phyloP scores from a whole-genome alignment of 495 filamentous ascomycete genomes.

The Neurospora sp. region DNA sequence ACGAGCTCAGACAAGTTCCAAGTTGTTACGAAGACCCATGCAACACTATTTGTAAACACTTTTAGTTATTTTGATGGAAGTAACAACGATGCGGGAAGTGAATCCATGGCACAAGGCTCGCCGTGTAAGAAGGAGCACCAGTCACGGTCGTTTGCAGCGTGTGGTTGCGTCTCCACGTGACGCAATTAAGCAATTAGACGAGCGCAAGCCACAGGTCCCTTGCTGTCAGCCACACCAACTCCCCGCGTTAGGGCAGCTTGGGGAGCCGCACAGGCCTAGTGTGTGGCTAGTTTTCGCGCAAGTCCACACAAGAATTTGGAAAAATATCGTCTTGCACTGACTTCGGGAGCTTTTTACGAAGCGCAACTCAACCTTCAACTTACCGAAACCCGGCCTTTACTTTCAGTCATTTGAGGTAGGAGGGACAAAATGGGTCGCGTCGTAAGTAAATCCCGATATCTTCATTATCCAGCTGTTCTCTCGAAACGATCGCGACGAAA shows the following conservation, averaged over 20 bases:
- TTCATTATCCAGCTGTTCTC: constrained; percentile 5
- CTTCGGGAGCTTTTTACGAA: constrained; percentile 18
- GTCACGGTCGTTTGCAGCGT: not conserved
- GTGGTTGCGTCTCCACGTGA: not conserved
- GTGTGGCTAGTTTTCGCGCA: constrained; percentile 15
- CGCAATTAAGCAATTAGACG: not conserved
- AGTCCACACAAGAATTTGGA: constrained; percentile 31
- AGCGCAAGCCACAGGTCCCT: not conserved
- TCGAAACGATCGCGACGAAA: constrained; percentile 5
- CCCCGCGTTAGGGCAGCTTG: constrained; percentile 25
- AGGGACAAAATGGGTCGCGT: constrained; percentile 43
- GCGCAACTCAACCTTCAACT: constrained; percentile 20
- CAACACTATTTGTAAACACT: not conserved
- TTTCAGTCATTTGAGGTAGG: constrained; percentile 24
- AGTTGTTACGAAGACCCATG: not conserved
- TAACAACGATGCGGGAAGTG: not conserved
- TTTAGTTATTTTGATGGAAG: not conserved
- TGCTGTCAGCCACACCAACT: constrained; percentile 7
- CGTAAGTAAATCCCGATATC: constrained; percentile 28
- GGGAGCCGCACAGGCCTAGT: constrained; percentile 10
- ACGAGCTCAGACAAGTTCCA: not conserved
- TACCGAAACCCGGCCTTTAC: constrained; percentile 21
- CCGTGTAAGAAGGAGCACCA: not conserved
- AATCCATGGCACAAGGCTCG: not conserved
- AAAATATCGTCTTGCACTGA: constrained; percentile 22